Evolutionary conservation across 352 stramenopile species (phyloP).

Genomic region (Phytophthora chlamydospora): DNA sequence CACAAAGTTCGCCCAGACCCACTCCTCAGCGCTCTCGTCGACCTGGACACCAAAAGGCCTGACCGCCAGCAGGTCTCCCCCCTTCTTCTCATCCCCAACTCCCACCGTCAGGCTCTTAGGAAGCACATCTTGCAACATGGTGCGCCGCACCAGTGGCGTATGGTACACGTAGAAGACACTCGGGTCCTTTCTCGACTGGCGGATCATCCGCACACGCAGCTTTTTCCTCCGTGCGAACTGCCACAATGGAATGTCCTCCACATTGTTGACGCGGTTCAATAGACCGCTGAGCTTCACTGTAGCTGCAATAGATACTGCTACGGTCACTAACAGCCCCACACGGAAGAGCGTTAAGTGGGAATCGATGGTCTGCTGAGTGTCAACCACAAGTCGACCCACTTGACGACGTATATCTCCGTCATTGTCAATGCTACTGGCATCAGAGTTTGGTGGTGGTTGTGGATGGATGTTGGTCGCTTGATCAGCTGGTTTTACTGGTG

Average conservation of each 20-base stretch:
- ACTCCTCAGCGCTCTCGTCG: conserved; percentile 71
- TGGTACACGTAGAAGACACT: conserved; percentile 88
- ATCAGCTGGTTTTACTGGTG: not conserved
- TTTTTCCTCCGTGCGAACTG: conserved; percentile 74
- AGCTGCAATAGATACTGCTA: conserved; percentile 47
- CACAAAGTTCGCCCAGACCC: conserved; percentile 70
- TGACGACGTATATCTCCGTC: conserved; percentile 30
- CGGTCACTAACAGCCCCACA: conserved; percentile 51
- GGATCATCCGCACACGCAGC: conserved; percentile 73
- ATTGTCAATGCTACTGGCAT: conserved; percentile 3
- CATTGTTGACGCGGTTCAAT: conserved; percentile 52
- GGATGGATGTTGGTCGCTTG: not conserved
- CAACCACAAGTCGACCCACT: conserved; percentile 40
- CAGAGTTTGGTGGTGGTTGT: not conserved
- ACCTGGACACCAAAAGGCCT: conserved; percentile 77
- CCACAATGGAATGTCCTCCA: conserved; percentile 69
- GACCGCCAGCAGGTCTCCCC: conserved; percentile 59
- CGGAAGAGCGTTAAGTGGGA: conserved; percentile 74
- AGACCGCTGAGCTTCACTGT: conserved; percentile 63
- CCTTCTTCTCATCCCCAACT: conserved; percentile 8
- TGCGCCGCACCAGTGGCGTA: conserved; percentile 68
- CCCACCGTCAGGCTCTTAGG: conserved; percentile 32
- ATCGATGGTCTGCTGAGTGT: conserved; percentile 63
- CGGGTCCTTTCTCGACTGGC: conserved; percentile 65
- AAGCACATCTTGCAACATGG: conserved; percentile 63